Evolutionary conservation across 2,329 filamentous ascomycete species (phyloP), one percentile per base, ranked within the genome.

Genomic region (Aspergillus phoenicis): DNA sequence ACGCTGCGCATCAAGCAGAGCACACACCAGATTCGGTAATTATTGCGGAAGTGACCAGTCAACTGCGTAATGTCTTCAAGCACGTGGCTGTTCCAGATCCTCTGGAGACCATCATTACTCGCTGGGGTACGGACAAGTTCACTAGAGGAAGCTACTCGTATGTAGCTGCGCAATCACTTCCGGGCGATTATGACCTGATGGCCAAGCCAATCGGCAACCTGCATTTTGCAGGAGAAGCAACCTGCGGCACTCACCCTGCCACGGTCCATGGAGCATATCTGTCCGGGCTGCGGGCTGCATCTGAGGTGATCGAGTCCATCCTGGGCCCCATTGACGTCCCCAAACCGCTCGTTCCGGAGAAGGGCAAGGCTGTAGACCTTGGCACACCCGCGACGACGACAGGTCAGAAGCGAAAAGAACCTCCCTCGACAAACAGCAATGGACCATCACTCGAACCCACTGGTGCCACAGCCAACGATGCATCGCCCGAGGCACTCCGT

Each of bases 181-280:
- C 90, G 2, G 90, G 93, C 56, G 95, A 99, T 74, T 99, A 99
- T 77, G 91, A 98, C 73, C 82, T 87, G 33, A 97, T 99, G 91
- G 92, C 95, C 2, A 85, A 86, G 52, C 82, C 90, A 1, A 83
- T 97, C 33, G 93, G 92, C 33, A 96, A 96, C 65, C 81, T 99
- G 8, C 91, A 94, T 77, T 99, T 99, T 76, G 95, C 94, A 15
- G 95, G 95, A 52, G 95, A 99, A 77, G 95, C 97, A 62, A 99
- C 96, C 0, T 97, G 91, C 68, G 93, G 91, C 51, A 97, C 93
- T 0, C 93, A 99, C 73, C 95, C 96, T 11, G 95, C 96, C 33
- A 99, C 95, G 2, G 95, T 99, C 0, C 95, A 99, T 68, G 95
- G 95, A 5, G 96, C 95, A 8, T 99, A 98, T 72, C 82, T 99